These are phyloP conservation scores for Quercus dentata DNA, from an alignment of 306 rosid genomes.

Conservation along the genomic window DNA sequence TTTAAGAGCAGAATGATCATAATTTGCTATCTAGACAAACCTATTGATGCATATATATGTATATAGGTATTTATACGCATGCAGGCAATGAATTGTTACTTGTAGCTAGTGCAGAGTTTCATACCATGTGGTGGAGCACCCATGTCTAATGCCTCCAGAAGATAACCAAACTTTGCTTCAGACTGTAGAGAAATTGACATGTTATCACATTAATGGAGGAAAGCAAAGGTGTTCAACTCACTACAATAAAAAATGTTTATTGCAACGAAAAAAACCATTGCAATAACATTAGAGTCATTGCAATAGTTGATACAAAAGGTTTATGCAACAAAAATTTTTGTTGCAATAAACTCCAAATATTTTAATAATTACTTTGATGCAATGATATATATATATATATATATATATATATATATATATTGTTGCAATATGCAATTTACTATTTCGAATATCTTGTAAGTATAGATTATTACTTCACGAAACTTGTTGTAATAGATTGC, in stretches of 20 bases:
- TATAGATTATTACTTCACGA: too few relatives aligned
- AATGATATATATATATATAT: too few relatives aligned
- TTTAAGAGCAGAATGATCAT: neutral
- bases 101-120: neutral
- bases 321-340: too few relatives aligned
- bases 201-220: slow-evolving; percentile 15
- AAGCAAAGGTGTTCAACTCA: neutral
- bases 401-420: too few relatives aligned
- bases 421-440: too few relatives aligned
- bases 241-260: neutral
- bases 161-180: slow-evolving; percentile 89
- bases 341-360: too few relatives aligned
- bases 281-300: too few relatives aligned
- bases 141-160: slow-evolving; percentile 96
- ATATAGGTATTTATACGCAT: neutral
- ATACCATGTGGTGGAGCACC: slow-evolving; percentile 99
- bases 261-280: too few relatives aligned
- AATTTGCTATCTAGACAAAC: neutral
- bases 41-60: neutral
- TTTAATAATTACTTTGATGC: too few relatives aligned
- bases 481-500: too few relatives aligned
- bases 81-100: neutral
- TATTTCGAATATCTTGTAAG: too few relatives aligned
- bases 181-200: slow-evolving; percentile 49
- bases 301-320: too few relatives aligned